Conservation (phyloP, 306 rosid species). For the Abrus precatorius region DNA sequence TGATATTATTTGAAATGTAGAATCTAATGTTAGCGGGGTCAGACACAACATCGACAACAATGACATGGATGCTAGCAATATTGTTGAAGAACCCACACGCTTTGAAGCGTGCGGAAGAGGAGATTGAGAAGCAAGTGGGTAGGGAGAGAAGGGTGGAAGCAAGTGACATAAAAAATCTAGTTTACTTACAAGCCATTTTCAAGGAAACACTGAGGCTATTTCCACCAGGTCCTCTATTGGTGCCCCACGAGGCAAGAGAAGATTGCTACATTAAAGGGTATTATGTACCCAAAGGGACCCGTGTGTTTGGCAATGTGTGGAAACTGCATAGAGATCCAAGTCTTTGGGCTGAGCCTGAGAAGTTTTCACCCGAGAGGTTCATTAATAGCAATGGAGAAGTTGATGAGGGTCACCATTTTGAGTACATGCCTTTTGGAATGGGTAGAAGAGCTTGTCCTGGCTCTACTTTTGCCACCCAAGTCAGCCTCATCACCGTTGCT, state of each 20-base stretch:
- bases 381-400: conserved; percentile 42
- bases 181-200: conserved; percentile 62
- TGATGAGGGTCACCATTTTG: conserved; percentile 57
- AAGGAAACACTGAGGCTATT: conserved; percentile 65
- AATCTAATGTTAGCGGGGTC: conserved; percentile 66
- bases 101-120: conserved; percentile 63
- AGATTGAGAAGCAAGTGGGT: conserved; percentile 57
- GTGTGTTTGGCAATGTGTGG: conserved; percentile 63
- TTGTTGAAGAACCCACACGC: conserved; percentile 52
- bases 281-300: conserved; percentile 59
- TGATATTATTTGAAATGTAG: conserved; percentile 30
- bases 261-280: conserved; percentile 56
- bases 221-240: conserved; percentile 63
- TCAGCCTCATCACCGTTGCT: conserved; percentile 55
- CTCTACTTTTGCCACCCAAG: conserved; percentile 52
- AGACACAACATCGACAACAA: conserved; percentile 57
- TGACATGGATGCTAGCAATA: conserved; percentile 65
- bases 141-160: conserved; percentile 58
- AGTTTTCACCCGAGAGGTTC: conserved; percentile 66
- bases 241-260: conserved; percentile 68
- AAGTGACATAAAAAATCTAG: conserved; percentile 51
- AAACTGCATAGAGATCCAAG: conserved; percentile 68
- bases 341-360: conserved; percentile 58
- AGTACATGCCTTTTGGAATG: conserved; percentile 65
- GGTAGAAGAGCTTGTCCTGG: conserved; percentile 75